These are phyloP conservation scores for Neurospora intermedia DNA, from an alignment of 495 filamentous ascomycete genomes.

Conservation along the genomic window DNA sequence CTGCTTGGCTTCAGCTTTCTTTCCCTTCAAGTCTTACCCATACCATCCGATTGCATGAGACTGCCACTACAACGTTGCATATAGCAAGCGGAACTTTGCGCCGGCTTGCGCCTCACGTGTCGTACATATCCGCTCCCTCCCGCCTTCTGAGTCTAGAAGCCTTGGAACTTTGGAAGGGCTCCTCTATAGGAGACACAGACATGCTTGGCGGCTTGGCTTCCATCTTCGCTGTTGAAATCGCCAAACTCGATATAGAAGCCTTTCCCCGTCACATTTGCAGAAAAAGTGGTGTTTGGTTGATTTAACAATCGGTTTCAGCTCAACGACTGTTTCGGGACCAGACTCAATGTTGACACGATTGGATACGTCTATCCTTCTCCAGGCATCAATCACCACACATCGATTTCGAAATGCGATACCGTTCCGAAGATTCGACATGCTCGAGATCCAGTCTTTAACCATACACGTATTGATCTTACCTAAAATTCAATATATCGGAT, in stretches of 20 bases:
- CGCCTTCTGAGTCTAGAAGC: neutral
- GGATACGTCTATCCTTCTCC: neutral
- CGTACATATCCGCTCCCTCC: neutral
- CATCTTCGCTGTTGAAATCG: neutral
- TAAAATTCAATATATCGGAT: neutral
- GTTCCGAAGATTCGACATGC: neutral
- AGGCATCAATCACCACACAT: neutral
- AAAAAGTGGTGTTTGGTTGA: neutral
- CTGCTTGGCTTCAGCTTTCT: neutral
- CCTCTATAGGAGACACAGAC: neutral
- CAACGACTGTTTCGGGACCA: no score
- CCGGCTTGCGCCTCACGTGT: neutral
- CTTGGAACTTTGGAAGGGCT: neutral
- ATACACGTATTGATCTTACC: neutral
- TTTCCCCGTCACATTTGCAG: neutral
- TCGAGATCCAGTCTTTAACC: neutral
- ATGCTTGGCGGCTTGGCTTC: neutral
- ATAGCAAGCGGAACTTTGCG: neutral
- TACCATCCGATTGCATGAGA: neutral
- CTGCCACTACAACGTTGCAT: neutral
- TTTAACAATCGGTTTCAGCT: neutral
- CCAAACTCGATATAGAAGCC: neutral
- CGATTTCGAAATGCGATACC: neutral
- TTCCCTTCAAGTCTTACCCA: neutral
- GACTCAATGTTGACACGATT: no score